Conservation (phyloP, 495 filamentous ascomycete genomes). For the Lophiostoma macrostomum region DNA sequence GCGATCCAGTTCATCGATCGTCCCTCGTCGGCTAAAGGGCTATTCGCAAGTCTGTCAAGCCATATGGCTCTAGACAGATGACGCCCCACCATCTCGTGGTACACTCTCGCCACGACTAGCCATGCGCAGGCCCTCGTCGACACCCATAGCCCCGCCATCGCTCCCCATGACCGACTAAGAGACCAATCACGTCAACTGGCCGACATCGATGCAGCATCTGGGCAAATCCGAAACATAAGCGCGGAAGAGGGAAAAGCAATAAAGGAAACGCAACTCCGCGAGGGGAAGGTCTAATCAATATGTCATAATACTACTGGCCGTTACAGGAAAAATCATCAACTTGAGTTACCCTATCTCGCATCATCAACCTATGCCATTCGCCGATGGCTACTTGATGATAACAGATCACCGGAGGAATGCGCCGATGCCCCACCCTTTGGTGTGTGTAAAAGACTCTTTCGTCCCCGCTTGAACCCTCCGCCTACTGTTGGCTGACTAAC, state of each 20-base stretch:
- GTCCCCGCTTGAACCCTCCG: no score
- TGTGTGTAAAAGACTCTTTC: no score
- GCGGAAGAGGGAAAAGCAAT: conserved; percentile 13
- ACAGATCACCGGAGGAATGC: no score
- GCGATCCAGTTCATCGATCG: no score
- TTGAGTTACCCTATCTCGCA: not conserved
- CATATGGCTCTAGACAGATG: no score
- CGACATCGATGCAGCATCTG: not conserved
- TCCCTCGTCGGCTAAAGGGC: no score
- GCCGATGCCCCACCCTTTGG: no score
- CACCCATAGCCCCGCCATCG: conserved; percentile 15
- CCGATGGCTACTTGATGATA: no score
- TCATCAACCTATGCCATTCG: no score
- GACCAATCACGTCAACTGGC: conserved; percentile 22
- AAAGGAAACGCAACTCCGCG: not conserved
- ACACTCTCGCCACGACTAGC: conserved; percentile 3
- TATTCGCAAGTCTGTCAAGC: no score
- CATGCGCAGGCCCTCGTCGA: conserved; percentile 8
- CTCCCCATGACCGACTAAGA: not conserved
- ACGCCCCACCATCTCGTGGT: conserved; percentile 12
- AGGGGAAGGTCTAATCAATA: not conserved
- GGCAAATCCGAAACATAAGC: conserved; percentile 26
- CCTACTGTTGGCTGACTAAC: no score
- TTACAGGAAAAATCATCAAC: conserved; percentile 17
- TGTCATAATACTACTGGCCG: conserved; percentile 1